Conservation (phyloP, 768 basidiomycete species). For the Tulasnella sp. region DNA sequence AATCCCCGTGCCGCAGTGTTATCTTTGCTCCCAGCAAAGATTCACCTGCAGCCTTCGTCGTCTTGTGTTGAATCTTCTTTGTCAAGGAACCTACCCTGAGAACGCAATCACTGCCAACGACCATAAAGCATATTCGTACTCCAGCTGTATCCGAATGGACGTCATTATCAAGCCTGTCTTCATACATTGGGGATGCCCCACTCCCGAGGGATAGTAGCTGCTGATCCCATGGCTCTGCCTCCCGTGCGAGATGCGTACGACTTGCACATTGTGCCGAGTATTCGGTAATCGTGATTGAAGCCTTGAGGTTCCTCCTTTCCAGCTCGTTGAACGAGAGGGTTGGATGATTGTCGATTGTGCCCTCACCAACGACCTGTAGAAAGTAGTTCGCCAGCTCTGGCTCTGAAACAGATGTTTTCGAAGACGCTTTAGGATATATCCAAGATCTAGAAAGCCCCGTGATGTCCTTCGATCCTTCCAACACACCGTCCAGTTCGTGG, state of each 20-base stretch:
- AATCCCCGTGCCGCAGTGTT: not conserved
- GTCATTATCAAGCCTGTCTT: not conserved
- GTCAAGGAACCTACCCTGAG: not conserved
- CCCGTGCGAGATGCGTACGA: not conserved
- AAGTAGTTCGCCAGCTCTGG: not conserved
- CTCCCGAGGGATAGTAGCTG: not conserved
- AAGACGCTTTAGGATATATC: not conserved
- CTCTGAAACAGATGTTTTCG: not conserved
- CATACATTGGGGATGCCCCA: not conserved
- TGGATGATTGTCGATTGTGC: not conserved
- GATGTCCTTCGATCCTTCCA: not conserved
- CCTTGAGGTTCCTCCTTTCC: not conserved
- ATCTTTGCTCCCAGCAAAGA: not conserved
- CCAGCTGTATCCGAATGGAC: not conserved
- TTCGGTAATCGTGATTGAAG: not conserved
- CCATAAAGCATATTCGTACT: not conserved
- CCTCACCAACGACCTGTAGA: not conserved
- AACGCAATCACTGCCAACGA: not conserved
- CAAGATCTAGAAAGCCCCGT: not conserved
- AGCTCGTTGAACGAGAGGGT: not conserved
- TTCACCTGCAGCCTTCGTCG: not conserved
- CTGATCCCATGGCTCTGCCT: not conserved
- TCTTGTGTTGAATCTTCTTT: not conserved
- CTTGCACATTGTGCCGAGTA: not conserved
- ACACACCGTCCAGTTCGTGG: not conserved